These are phyloP conservation scores for Jasminum sambac DNA, from an alignment of 257 asterid genomes.

Conservation along the genomic window DNA sequence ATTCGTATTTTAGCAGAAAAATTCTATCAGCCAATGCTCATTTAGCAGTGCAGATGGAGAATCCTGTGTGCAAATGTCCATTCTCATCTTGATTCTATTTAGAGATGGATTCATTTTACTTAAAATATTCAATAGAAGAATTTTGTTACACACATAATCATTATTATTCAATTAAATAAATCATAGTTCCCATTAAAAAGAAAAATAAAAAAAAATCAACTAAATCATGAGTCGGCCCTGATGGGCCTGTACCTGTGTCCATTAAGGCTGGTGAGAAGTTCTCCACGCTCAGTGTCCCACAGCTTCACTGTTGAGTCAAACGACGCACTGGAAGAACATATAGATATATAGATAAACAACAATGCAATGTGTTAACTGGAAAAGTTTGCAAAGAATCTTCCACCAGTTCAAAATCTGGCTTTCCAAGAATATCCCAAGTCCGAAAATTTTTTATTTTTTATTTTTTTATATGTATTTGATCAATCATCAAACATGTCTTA, in stretches of 20 bases:
- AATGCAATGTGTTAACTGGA: neutral
- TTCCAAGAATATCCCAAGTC: neutral
- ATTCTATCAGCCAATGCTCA: neutral
- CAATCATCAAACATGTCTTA: neutral
- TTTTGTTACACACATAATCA: neutral
- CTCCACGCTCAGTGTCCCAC: conserved; percentile 35
- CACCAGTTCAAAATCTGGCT: neutral
- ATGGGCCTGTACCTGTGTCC: conserved; percentile 39
- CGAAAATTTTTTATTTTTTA: too few species aligned
- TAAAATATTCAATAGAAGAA: neutral
- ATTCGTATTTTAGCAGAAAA: neutral
- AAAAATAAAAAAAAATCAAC: neutral
- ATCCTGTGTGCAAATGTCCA: neutral
- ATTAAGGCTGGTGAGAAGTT: conserved; percentile 25
- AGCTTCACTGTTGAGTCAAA: conserved; percentile 40
- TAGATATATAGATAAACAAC: neutral
- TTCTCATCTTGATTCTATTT: neutral
- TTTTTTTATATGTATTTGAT: neutral
- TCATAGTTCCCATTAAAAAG: too few species aligned
- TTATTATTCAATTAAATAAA: too few species aligned
- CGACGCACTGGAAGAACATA: conserved; percentile 32
- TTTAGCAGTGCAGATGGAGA: neutral
- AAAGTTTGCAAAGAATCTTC: neutral
- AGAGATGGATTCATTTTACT: neutral
- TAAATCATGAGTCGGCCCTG: too few species aligned